Evolutionary conservation across 352 stramenopile species (phyloP), one percentile per base, ranked within the genome.

Genomic region (Phytopythium aichiense): DNA sequence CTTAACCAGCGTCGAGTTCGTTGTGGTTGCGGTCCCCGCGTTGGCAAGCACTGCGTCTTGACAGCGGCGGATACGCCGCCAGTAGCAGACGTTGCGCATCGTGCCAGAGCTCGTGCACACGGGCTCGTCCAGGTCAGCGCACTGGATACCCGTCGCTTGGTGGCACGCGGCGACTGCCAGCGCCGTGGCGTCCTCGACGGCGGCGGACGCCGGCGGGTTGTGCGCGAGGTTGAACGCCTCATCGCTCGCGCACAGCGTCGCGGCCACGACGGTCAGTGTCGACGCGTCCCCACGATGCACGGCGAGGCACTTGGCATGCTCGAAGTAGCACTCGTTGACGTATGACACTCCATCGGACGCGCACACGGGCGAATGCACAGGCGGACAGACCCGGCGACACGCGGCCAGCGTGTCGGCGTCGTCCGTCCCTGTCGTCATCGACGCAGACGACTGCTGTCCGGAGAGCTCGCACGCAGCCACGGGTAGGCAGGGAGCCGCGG

Each of bases 51-150:
- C 7, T 7, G 57, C 30, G 28, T 69, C 35, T 18, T 55, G 58
- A 52, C 80, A 88, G 18, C 45, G 61, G 38, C 72, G 64, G 22
- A 66, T 69, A 30, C 65, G 69, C 50, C 63, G 66, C 22, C 68
- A 69, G 59, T 71, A 69, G 22, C 80, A 89, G 7, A 77, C 9
- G 30, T 87, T 90, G 1, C 56, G 63, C 60, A 84, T 77, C 7
- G 77, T 87, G 1, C 76, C 76, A 30, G 52, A 61, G 25, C 50
- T 79, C 1, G 78, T 74, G 50, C 80, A 90, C 45, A 90, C 74
- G 1, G 78, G 81, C 20, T 79, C 72, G n/a, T 68, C 38, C 5
- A 86, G 59, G 20, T 70, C 48, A 1, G 76, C 49, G 38, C 81
- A 90, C 11, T 69, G 61, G 38, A 68, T 84, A 4, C 64, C 61